phyloP scores from a whole-genome alignment of 805 yeast species.

The Priceomyces castillae region DNA sequence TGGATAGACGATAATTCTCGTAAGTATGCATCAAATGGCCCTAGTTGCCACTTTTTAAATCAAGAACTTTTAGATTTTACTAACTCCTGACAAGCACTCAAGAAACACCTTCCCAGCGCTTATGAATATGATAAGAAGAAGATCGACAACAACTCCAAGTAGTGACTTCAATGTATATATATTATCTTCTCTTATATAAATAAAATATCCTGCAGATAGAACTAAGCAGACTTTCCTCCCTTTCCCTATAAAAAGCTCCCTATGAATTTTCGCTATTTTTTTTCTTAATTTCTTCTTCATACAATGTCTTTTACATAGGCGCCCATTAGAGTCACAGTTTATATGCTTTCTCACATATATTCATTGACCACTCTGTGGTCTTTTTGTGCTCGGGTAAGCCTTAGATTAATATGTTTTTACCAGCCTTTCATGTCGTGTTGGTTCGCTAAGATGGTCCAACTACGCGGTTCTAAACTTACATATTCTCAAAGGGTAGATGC shows the following conservation, averaged over 20 bases:
- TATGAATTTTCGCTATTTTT: background rate
- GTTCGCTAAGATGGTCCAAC: conserved; percentile 38
- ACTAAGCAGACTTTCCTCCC: too few relatives aligned
- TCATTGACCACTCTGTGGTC: conserved; percentile 43
- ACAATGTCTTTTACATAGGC: conserved; percentile 58
- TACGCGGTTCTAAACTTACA: conserved; percentile 80
- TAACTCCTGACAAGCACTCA: conserved; percentile 31
- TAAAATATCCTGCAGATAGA: background rate
- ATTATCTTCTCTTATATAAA: background rate
- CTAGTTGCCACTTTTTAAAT: background rate
- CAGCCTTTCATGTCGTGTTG: conserved; percentile 59
- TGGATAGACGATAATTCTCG: conserved; percentile 58
- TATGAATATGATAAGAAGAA: conserved; percentile 54
- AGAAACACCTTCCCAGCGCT: conserved; percentile 53
- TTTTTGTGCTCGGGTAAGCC: conserved; percentile 94
- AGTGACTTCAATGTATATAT: conserved; percentile 8
- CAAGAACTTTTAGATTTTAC: conserved; percentile 7
- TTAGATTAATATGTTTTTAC: conserved; percentile 60
- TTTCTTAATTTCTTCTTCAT: conserved; percentile 25
- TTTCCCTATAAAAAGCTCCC: background rate
- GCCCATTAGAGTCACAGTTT: conserved; percentile 80
- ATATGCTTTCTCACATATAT: conserved; percentile 46
- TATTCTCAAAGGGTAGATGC: conserved; percentile 10
- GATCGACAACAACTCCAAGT: conserved; percentile 9
- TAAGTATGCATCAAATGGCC: conserved; percentile 13